phyloP scores from a whole-genome alignment of 2,329 filamentous ascomycete species.

The Neodidymelliopsis sp. region DNA sequence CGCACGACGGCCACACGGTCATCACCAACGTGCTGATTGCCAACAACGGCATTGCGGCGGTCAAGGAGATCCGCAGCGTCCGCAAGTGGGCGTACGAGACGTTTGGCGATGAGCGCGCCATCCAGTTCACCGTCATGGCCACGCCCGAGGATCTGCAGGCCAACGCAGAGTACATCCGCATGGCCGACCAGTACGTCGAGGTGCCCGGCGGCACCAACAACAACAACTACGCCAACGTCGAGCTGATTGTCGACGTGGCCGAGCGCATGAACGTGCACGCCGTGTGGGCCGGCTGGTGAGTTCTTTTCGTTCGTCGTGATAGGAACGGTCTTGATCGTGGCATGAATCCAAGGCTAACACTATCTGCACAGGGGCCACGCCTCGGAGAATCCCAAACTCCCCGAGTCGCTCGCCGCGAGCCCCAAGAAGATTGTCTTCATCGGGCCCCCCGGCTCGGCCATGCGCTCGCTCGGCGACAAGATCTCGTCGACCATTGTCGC shows the following conservation, averaged over 20 bases:
- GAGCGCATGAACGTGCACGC: constrained; percentile 99
- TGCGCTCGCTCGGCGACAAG: constrained; percentile 99
- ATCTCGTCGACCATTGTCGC: constrained; percentile 99
- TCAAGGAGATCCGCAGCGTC: constrained; percentile 98
- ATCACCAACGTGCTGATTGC: constrained; percentile 99
- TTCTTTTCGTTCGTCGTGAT: neutral
- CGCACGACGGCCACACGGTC: constrained; percentile 92
- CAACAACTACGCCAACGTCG: constrained; percentile 99
- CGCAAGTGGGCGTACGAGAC: constrained; percentile 99
- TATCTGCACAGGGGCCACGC: constrained; percentile 72
- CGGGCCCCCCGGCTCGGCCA: constrained; percentile 94
- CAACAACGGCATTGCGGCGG: constrained; percentile 99
- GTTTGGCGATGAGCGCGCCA: constrained; percentile 96
- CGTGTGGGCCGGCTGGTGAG: constrained; percentile 98
- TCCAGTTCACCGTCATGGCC: constrained; percentile 99
- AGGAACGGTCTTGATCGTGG: neutral
- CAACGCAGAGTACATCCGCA: constrained; percentile 98
- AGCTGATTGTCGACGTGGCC: constrained; percentile 97
- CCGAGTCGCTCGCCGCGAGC: constrained; percentile 93
- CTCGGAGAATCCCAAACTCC: constrained; percentile 97
- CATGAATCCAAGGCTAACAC: constrained; percentile 5
- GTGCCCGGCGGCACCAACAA: constrained; percentile 99
- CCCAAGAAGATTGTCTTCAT: constrained; percentile 99
- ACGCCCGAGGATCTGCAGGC: constrained; percentile 96
- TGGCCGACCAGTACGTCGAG: constrained; percentile 99